Evolutionary conservation across 2,329 filamentous ascomycete species (phyloP).

Genomic region (Calonectria henricotiae): DNA sequence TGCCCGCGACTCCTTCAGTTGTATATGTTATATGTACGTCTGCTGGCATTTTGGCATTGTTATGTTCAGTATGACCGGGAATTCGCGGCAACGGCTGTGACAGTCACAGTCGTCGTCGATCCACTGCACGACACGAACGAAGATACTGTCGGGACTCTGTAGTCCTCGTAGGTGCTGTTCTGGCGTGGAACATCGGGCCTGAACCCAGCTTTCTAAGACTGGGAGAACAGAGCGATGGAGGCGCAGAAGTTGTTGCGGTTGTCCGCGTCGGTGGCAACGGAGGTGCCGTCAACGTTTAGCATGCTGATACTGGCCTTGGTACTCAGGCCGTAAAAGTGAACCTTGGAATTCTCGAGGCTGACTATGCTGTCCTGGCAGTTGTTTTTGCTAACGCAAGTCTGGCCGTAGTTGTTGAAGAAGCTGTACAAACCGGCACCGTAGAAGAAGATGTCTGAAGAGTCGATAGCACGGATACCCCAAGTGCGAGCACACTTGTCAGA

Average conservation of each 20-base stretch:
- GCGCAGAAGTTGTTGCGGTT: constrained; percentile 79
- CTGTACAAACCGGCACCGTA: constrained; percentile 85
- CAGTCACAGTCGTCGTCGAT: constrained; percentile 43
- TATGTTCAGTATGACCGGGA: constrained; percentile 43
- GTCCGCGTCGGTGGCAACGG: constrained; percentile 70
- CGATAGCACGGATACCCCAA: constrained; percentile 81
- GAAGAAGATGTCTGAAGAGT: constrained; percentile 78
- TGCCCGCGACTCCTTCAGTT: constrained; percentile 21
- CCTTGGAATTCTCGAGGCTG: constrained; percentile 77
- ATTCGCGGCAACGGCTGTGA: constrained; percentile 44
- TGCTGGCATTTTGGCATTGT: constrained; percentile 1
- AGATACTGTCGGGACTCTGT: constrained; percentile 15
- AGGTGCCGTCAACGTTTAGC: constrained; percentile 75
- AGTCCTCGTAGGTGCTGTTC: neutral
- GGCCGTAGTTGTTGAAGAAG: constrained; percentile 88
- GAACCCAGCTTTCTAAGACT: constrained; percentile 39
- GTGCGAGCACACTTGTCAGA: constrained; percentile 78
- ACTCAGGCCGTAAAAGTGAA: constrained; percentile 79
- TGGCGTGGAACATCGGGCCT: constrained; percentile 2
- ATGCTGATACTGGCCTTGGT: constrained; percentile 85
- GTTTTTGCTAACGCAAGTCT: constrained; percentile 77
- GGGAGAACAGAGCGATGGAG: constrained; percentile 65
- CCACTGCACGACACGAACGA: constrained; percentile 25
- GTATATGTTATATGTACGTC: constrained; percentile 42
- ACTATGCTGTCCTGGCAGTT: constrained; percentile 87